These are phyloP conservation scores for Yamadazyma philogaea DNA, from an alignment of 805 yeast genomes.

Conservation along the genomic window DNA sequence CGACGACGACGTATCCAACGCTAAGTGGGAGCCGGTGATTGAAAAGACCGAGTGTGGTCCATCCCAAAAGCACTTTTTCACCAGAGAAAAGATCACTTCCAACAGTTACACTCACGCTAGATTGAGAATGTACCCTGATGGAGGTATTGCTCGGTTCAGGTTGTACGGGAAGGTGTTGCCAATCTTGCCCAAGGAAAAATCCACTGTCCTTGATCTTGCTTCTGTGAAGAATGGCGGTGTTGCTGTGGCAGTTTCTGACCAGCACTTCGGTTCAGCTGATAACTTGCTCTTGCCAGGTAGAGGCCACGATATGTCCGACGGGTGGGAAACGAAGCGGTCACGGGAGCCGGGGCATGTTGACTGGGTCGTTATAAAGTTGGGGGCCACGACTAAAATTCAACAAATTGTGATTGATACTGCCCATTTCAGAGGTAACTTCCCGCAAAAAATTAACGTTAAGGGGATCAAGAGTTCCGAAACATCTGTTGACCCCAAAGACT, in stretches of 20 bases:
- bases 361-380: slow-evolving; percentile 85
- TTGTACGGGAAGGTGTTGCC: slow-evolving; percentile 82
- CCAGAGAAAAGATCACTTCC: slow-evolving; percentile 56
- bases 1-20: slow-evolving; percentile 33
- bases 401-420: slow-evolving; percentile 83
- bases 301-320: slow-evolving; percentile 95
- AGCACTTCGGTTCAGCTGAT: slow-evolving; percentile 91
- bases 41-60: slow-evolving; percentile 84
- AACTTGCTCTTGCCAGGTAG: slow-evolving; percentile 89
- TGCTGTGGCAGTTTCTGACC: slow-evolving; percentile 78
- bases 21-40: slow-evolving; percentile 70
- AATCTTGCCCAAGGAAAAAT: slow-evolving; percentile 49
- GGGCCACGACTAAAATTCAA: slow-evolving; percentile 56
- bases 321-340: slow-evolving; percentile 96
- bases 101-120: slow-evolving; percentile 73
- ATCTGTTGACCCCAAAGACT: slow-evolving; percentile 38
- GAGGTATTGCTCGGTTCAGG: slow-evolving; percentile 95
- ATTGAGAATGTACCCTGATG: slow-evolving; percentile 94
- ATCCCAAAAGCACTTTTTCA: slow-evolving; percentile 77
- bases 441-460: slow-evolving; percentile 72
- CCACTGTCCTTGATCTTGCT: slow-evolving; percentile 62
- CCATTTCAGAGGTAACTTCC: slow-evolving; percentile 92
- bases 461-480: slow-evolving; percentile 44
- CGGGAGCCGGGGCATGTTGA: slow-evolving; percentile 81
- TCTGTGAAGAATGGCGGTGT: slow-evolving; percentile 86